Evolutionary conservation across 345 rosid genomes (phyloP), one percentile per base, ranked within the genome.

Genomic region (Pugionium cornutum): DNA sequence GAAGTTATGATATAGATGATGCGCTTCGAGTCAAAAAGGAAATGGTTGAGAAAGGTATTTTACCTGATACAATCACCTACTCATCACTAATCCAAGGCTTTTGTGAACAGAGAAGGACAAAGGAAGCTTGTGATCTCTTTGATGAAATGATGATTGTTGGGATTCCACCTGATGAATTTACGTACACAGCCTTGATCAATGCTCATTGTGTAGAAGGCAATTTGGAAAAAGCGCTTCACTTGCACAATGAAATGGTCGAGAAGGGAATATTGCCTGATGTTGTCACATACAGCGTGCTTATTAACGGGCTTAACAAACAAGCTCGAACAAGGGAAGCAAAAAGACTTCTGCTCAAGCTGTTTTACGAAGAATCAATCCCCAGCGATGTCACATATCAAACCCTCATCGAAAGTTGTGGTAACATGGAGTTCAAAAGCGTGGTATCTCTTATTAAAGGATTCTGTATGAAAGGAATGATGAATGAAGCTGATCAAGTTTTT

Each of bases 391-490:
- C 86, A 2, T 89, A 89, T 53, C 66, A 84, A 28, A 80, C 92
- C 5, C 82, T 92, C 50, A 84, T 89, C 45, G 89, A 87, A 61
- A 92, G 75, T 61, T 89, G 96, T 68, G 51, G 80, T 41, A 82
- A 72, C 72, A 69, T 61, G 35, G 92, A 86, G 71, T 87, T 86
- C 53, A 86, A 73, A 77, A 86, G 83, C 30, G 86, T 41, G 25
- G 82, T 79, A 4, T 87, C 89, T 44, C 95, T 89, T 62, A 64
- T 92, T 27, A 92, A 87, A 75, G 96, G 96, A 18, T 89, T 92
- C 68, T 92, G 98, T 61, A 83, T 86, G 95, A 89, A 89, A 76
- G 96, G 95, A 41, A 76, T 92, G 86, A 87, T 89, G 89, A 61
- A 70, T 1, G 95, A 92, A 78, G 98, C 98, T 34, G 95, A 92